Evolutionary conservation across 371 early-diverging fungal genomes (phyloP), one percentile per base, ranked within the genome.

Genomic region (Mucor piriformis): DNA sequence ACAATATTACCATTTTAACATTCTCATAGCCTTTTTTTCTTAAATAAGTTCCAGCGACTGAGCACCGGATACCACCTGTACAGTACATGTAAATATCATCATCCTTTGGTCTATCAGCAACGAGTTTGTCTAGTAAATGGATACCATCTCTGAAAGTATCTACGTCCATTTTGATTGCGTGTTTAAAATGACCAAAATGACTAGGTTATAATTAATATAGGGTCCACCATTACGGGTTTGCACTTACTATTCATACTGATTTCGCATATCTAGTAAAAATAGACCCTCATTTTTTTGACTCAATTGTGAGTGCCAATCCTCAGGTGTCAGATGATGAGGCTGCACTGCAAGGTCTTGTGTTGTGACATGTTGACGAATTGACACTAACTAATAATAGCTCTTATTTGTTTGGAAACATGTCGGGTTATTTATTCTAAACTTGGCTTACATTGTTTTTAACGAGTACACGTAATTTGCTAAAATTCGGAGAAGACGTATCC

Each of bases 31-130:
- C 92, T 29, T 84, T 84, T 10, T 86, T 70, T 24, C 73, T 84
- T 15, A 92, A 70, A 16, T 88, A 76, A 10, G 92, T 83, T 3
- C 92, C 90, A 12, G 89, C 89, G 6, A 88, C 82, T 2, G 90
- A 86, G 46, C 92, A 92, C 13, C 92, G 83, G 25, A 92, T 92
- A 11, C 92, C 92, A 18, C 92, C 92, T 2, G 92, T 91, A 72
- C 92, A 92, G 58, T 92, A 92, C 92, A 91, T 91, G 64, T 85
- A 88, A 16, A 92, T 82, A 23, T 82, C 83, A 58, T 88, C 66
- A 21, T 85, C 70, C 13, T 67, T 76, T 13, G 57, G 20, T 50
- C 35, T 47, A 21, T 55, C 21, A 25, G 54, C 44, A 4, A 69
- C 48, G 21, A 77, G 24, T 12, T 56, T 38, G 32, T 74, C 72